Evolutionary conservation across 148 eudicot species (phyloP), one percentile per base, ranked within the genome.

Genomic region (Cornus kousa): DNA sequence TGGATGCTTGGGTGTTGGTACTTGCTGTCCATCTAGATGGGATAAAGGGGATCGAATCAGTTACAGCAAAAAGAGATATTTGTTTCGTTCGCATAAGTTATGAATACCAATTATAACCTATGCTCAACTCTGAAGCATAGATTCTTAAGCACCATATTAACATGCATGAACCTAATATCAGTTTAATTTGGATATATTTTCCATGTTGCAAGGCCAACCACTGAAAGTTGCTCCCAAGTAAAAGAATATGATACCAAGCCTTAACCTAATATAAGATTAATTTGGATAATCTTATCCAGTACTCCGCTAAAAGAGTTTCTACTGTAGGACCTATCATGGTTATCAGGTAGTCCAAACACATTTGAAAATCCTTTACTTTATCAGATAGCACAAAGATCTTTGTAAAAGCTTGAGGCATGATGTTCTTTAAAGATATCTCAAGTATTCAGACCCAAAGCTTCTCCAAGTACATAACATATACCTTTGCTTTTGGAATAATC

Each of bases 1-100:
- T 93, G 96, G 73, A 95, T 93, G 68, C 98, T 95, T 67, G 95
- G 93, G 82, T 95, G 97, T 57, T 93, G 95, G 85, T 91, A 93
- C 81, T 86, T 86, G 68, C 33, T 77, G 78, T 95, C 92, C 98
- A 95, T 94, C 97, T 94, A 79, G 70, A 80, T 10, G 73, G 17
- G 16, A 40, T 8, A 22, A n/a, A 60, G 64, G 2, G 7, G 16
- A 33, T 39, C 35, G 0, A 9, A 72, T 70, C 28, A 70, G 32
- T n/a, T 81, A 72, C 79, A 37, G 72, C 46, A 39, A 4, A 12
- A 23, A 17, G 48, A 20, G 22, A 11, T 35, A 5, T 22, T 37
- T 9, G 8, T 50, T 46, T 62, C 2, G 20, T 8, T 43, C 24
- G 78, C 39, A 66, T 64, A 37, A 23, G 16, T 20, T 4, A n/a